These are phyloP conservation scores for Sphagnum magellanicum DNA, from an alignment of 228 moss, liverwort and hornwort genomes.

Conservation along the genomic window DNA sequence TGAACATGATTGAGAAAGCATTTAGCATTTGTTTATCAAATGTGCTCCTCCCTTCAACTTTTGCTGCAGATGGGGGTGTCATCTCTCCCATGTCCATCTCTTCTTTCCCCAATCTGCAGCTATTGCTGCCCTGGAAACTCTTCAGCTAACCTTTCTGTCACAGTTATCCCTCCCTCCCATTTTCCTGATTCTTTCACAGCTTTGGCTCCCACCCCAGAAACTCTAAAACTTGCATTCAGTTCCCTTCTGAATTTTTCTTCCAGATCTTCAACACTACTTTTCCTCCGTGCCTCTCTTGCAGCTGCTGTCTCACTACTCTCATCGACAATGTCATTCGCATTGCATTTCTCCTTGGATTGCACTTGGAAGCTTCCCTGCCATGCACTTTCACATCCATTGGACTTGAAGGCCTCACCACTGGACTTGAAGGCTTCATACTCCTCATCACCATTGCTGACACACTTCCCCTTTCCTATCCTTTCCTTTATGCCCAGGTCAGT, in stretches of 20 bases:
- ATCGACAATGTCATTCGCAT: conserved; percentile 10
- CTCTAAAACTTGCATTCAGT: conserved; percentile 17
- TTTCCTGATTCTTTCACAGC: too few relatives aligned
- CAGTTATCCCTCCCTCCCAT: too few relatives aligned
- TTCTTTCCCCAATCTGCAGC: too few relatives aligned
- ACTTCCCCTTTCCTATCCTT: conserved; percentile 50
- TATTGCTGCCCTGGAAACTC: too few relatives aligned
- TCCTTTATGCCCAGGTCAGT: conserved; percentile 18
- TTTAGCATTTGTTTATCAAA: too few relatives aligned
- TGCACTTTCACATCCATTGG: conserved; percentile 1
- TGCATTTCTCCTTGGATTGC: background rate
- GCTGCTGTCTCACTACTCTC: conserved; percentile 10
- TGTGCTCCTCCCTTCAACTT: too few relatives aligned
- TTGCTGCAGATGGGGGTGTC: too few relatives aligned
- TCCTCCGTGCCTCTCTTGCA: conserved; percentile 5
- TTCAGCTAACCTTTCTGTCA: too few relatives aligned
- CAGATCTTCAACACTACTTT: background rate
- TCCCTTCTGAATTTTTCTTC: conserved; percentile 28
- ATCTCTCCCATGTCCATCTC: too few relatives aligned
- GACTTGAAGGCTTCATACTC: conserved; percentile 12
- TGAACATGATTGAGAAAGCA: too few relatives aligned
- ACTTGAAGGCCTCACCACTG: too few relatives aligned
- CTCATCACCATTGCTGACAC: conserved; percentile 39
- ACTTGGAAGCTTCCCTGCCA: conserved; percentile 14
- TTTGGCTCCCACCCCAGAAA: too few relatives aligned